Percentiles rank a stretch among this genome's conserved stretches.
These are phyloP conservation scores for Phytophthora megakarya DNA, from an alignment of 352 stramenopile species.

Conservation along the genomic window DNA sequence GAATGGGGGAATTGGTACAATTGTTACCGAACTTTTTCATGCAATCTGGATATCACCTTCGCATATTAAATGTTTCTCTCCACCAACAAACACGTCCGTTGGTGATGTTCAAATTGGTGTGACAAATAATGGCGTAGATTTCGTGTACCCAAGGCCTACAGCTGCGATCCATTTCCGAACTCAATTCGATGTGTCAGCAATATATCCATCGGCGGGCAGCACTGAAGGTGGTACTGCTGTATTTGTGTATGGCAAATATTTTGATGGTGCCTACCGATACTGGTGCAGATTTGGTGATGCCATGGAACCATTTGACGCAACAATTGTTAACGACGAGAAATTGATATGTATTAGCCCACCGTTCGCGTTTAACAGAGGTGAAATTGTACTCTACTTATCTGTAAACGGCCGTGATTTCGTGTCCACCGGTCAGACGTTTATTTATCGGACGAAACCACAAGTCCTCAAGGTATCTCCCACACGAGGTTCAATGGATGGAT, in stretches of 20 bases:
- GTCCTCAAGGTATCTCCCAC: conserved; percentile 54
- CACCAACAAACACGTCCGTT: conserved; percentile 26
- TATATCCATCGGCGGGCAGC: conserved; percentile 55
- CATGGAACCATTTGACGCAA: conserved; percentile 33
- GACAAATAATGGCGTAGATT: conserved; percentile 60
- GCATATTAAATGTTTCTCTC: conserved; percentile 56
- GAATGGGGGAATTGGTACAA: neutral
- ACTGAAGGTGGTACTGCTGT: conserved; percentile 61
- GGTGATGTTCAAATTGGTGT: conserved; percentile 39
- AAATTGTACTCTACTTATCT: conserved; percentile 53
- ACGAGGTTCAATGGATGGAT: conserved; percentile 51
- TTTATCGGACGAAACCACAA: conserved; percentile 46
- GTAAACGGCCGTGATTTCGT: conserved; percentile 80
- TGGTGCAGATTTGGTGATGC: conserved; percentile 72
- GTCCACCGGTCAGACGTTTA: conserved; percentile 50
- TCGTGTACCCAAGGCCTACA: conserved; percentile 21
- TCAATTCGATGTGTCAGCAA: conserved; percentile 43
- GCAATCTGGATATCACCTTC: conserved; percentile 55
- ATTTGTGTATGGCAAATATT: conserved; percentile 58
- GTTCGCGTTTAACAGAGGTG: conserved; percentile 23
- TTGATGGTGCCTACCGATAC: conserved; percentile 37
- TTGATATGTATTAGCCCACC: conserved; percentile 50
- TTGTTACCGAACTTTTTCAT: neutral
- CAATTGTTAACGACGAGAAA: conserved; percentile 26
- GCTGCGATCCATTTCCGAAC: conserved; percentile 37